phyloP scores from a whole-genome alignment of 208 protist species.

The Balamuthia mandrillaris region DNA sequence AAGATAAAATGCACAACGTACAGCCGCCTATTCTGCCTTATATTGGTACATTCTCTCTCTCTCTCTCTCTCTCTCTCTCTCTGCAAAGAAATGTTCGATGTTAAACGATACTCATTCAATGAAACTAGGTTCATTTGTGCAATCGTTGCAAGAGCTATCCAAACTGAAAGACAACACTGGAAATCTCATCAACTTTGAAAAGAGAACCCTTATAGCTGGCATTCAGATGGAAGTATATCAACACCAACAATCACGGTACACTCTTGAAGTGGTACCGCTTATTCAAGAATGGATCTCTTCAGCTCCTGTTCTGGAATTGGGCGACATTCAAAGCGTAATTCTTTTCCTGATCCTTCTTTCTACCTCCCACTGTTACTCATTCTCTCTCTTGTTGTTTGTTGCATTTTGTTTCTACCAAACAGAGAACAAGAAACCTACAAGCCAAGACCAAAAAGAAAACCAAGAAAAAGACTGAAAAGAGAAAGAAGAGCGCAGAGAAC shows the following conservation, averaged over 20 bases:
- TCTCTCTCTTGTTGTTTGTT: no score
- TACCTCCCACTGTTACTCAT: no score
- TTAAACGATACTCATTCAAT: neutral
- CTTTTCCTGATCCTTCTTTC: no score
- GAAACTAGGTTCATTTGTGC: neutral
- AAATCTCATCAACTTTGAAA: constrained; percentile 8
- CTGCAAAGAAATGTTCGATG: neutral
- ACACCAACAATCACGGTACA: neutral
- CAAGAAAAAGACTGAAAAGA: no score
- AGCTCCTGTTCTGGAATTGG: neutral
- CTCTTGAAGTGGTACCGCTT: neutral
- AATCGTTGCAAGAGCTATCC: neutral
- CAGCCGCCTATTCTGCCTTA: neutral
- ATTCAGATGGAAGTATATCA: neutral
- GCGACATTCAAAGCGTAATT: no score
- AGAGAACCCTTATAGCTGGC: neutral
- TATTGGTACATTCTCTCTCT: neutral
- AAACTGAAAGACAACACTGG: neutral
- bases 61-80: neutral
- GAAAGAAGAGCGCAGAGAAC: no score
- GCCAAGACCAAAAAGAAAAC: no score
- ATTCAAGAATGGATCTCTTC: neutral
- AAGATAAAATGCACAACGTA: neutral
- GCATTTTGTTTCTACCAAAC: no score
- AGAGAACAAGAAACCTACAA: no score